Conservation (phyloP, 2,329 filamentous ascomycete genomes). For the Kalaharituber pfeilii region DNA sequence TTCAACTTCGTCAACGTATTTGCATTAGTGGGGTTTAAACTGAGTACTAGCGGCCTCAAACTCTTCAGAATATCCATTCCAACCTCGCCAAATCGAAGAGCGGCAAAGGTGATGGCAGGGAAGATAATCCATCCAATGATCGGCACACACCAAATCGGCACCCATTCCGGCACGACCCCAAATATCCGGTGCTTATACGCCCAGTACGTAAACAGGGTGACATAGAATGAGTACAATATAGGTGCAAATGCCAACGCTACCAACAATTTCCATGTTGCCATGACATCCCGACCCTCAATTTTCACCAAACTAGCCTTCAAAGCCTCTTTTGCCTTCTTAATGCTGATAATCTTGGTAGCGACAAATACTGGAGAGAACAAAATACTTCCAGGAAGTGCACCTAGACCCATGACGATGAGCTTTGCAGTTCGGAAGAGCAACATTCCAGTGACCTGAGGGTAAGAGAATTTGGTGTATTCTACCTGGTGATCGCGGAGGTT, state of each 20-base stretch:
- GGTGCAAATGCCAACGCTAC: constrained; percentile 74
- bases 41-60: constrained; percentile 68
- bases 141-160: constrained; percentile 63
- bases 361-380: constrained; percentile 83
- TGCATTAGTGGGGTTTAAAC: constrained; percentile 64
- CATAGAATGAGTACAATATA: constrained; percentile 67
- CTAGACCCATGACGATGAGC: constrained; percentile 55
- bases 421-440: constrained; percentile 68
- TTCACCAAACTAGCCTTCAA: constrained; percentile 77
- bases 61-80: constrained; percentile 98
- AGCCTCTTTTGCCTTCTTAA: constrained; percentile 65
- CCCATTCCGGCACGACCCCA: constrained; percentile 62
- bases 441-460: constrained; percentile 54
- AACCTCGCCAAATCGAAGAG: constrained; percentile 88
- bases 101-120: constrained; percentile 76
- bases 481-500: constrained; percentile 89
- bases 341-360: constrained; percentile 64
- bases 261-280: constrained; percentile 85
- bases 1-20: constrained; percentile 71
- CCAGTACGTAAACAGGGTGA: constrained; percentile 54
- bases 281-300: constrained; percentile 71
- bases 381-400: constrained; percentile 68
- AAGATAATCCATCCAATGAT: constrained; percentile 62
- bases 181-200: constrained; percentile 65
- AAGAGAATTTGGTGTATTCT: constrained; percentile 71